A percentile compares a stretch with the other conserved stretches of the same genome.
Conservation (phyloP, 2,329 filamentous ascomycete genomes). For the Cytospora chrysosperma region DNA sequence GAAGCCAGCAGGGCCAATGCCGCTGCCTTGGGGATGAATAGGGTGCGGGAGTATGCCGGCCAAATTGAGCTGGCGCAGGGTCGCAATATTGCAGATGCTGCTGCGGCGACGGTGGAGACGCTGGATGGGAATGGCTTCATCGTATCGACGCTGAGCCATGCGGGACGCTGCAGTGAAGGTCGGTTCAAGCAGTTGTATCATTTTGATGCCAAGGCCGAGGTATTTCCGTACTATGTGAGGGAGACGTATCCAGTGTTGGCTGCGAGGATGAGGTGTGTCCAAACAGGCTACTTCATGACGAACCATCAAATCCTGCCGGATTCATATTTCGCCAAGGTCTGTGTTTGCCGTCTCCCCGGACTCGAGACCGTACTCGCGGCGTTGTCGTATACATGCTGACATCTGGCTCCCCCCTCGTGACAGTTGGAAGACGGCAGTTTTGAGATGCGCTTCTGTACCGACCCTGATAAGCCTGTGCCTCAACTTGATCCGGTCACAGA, state of each 20-base stretch:
- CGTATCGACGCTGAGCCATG: slow-evolving; percentile 52
- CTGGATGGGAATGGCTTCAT: slow-evolving; percentile 50
- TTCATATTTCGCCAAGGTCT: slow-evolving; percentile 47
- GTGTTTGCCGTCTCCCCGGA: slow-evolving; percentile 14
- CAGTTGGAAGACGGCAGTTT: slow-evolving; percentile 42
- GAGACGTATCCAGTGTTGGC: slow-evolving; percentile 44
- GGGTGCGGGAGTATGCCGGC: slow-evolving; percentile 45
- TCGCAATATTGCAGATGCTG: slow-evolving; percentile 55
- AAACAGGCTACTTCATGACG: slow-evolving; percentile 49
- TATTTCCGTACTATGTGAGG: slow-evolving; percentile 46
- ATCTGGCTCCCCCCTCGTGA: not conserved
- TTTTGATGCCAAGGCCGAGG: slow-evolving; percentile 52
- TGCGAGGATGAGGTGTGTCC: slow-evolving; percentile 50
- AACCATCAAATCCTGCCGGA: slow-evolving; percentile 47
- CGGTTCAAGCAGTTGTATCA: slow-evolving; percentile 50
- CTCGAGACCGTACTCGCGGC: too few relatives aligned
- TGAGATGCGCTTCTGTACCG: slow-evolving; percentile 48
- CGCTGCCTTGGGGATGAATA: slow-evolving; percentile 37
- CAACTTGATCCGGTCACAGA: slow-evolving; percentile 49
- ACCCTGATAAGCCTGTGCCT: slow-evolving; percentile 38
- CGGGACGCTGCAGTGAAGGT: slow-evolving; percentile 45
- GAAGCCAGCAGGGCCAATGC: slow-evolving; percentile 35
- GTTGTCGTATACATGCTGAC: not conserved
- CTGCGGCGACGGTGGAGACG: slow-evolving; percentile 39
- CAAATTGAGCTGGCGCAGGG: slow-evolving; percentile 51